Percentiles rank a stretch among this genome's conserved stretches.
Conservation (phyloP, 305 asterid species). For the Caryopteris hybrid region DNA sequence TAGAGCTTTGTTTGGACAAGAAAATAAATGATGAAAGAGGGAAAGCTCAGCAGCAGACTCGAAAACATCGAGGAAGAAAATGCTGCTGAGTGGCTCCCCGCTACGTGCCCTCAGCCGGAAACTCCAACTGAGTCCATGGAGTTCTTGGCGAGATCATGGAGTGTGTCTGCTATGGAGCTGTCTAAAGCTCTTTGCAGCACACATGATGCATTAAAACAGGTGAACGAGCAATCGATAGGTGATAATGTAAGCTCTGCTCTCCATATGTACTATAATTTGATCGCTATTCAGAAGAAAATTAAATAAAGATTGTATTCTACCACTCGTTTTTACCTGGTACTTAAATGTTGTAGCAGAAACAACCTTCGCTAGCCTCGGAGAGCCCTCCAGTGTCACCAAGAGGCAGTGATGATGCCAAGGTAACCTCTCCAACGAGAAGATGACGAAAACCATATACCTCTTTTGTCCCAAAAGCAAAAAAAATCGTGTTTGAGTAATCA, state of each 20-base stretch:
- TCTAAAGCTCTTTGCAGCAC: conserved; percentile 63
- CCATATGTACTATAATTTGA: conserved; percentile 19
- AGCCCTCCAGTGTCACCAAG: conserved; percentile 67
- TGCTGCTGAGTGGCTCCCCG: conserved; percentile 42
- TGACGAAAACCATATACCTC: no score
- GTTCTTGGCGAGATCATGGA: conserved; percentile 91
- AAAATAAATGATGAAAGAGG: not conserved
- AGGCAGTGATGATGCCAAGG: conserved; percentile 68
- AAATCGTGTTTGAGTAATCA: no score
- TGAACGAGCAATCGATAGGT: conserved; percentile 18
- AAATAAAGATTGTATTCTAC: not conserved
- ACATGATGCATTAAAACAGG: conserved; percentile 16
- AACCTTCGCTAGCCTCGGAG: conserved; percentile 34
- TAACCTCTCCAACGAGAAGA: conserved; percentile 21
- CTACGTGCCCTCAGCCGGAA: conserved; percentile 63
- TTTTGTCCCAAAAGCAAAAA: no score
- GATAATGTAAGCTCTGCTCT: no score
- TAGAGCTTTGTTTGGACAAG: no score
- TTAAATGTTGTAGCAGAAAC: conserved; percentile 33
- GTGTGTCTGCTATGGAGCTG: conserved; percentile 70
- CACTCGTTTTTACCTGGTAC: not conserved
- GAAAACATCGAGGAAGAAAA: conserved; percentile 65
- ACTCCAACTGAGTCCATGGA: conserved; percentile 91
- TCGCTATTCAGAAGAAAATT: not conserved
- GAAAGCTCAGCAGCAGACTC: conserved; percentile 40